Conservation (phyloP, 1,284 basidiomycete species). For the Porogramme epimiltina region DNA sequence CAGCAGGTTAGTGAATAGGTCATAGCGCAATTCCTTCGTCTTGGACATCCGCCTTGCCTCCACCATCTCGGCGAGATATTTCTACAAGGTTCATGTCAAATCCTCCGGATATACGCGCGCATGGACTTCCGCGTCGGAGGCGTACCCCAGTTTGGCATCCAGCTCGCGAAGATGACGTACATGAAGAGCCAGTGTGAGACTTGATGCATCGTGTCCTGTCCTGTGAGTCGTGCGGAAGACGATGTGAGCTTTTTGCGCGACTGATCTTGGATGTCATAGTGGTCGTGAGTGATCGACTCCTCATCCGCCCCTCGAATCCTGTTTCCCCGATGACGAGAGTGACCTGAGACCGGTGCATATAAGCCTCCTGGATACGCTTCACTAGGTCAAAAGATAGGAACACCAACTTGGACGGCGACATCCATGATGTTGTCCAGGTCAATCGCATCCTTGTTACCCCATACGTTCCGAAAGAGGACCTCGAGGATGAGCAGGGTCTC, state of each 20-base stretch:
- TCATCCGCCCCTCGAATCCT: constrained; percentile 56
- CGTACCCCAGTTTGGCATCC: constrained; percentile 41
- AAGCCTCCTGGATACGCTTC: no score
- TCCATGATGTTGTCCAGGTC: constrained; percentile 36
- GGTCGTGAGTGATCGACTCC: constrained; percentile 43
- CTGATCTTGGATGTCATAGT: constrained; percentile 55
- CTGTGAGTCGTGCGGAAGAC: not conserved
- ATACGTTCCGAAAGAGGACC: constrained; percentile 40
- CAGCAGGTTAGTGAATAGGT: constrained; percentile 57
- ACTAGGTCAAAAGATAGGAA: no score
- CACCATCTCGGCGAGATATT: constrained; percentile 61
- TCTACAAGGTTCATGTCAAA: constrained; percentile 29
- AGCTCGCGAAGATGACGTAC: constrained; percentile 46
- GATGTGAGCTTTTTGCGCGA: not conserved
- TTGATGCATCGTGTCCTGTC: constrained; percentile 44
- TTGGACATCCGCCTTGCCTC: constrained; percentile 38
- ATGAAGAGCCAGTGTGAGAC: constrained; percentile 46
- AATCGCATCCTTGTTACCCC: constrained; percentile 34
- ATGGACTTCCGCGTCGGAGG: constrained; percentile 37
- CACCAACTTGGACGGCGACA: constrained; percentile 51
- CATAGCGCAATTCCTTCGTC: constrained; percentile 46
- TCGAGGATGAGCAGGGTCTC: constrained; percentile 45
- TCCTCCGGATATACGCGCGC: constrained; percentile 35
- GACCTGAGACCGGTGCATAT: constrained; percentile 40
- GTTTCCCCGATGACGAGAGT: constrained; percentile 59